Base-by-base conservation (phyloP, 139 green algal genomes). In the Trebouxia sp. region DNA sequence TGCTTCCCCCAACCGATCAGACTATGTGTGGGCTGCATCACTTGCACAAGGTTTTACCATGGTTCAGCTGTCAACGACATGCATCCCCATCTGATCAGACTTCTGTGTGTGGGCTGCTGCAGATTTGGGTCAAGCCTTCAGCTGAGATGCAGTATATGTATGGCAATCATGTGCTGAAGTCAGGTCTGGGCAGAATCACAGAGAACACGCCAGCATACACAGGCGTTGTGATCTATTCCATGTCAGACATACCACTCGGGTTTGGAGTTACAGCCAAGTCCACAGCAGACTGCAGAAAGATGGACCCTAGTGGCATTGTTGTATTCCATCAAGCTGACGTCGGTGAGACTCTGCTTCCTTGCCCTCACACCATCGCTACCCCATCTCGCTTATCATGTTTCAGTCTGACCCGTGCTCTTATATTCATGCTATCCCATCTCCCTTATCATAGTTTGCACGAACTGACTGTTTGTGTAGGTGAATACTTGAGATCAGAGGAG, bases 101-200 rank as follows among this genome's bases (percentile, higher is more conserved):
- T n/a, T n/a, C n/a, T n/a, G n/a, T 6, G 50, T 58, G 50, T 22
- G 3, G 20, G 12, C 0, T 55, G 26, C 24, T 75, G 58, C 90
- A 98, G 94, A 90, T 99, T 9, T 99, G 97, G 97, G 86, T 99
- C 45, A 99, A 99, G 88, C 94, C 97, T 0, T 95, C 94, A 9
- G 85, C 92, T 8, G 97, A 99, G 89, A 98, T 99, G 97, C 91
- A 94, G 69, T 99, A 97, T 80, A 90, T 99, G 81, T 99, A 99
- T 78, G 97, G 97, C 81, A 99, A 99, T 88, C 92, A 99, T 77
- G 87, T 99, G 14, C 80, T 99, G 32, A 99, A 99, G 85, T 93
- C 87, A n/a, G 96, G 97, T 17, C 85, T 99, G 72, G 97, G 93
- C 7, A 85, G 96, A 50, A 99, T 99, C 84, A 99, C 97, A 28